A percentile compares a stretch with the other conserved stretches of the same genome.
phyloP scores from a whole-genome alignment of 106 monocot genomes.

The Dendrobium huoshanense region DNA sequence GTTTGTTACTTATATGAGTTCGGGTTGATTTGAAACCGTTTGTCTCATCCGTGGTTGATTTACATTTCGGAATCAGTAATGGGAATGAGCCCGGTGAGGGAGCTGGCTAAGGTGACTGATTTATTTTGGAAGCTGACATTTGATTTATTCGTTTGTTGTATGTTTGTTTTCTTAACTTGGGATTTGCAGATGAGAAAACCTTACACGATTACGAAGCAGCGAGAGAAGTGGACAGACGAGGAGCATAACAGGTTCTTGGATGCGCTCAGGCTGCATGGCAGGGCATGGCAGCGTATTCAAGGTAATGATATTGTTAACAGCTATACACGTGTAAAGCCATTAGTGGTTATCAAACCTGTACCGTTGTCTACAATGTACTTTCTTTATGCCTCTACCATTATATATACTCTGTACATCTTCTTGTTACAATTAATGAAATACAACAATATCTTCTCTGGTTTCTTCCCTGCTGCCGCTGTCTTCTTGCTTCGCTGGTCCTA shows the following conservation, averaged over 20 bases:
- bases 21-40: background rate
- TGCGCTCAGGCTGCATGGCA: conserved; percentile 39
- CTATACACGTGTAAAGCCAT: no score
- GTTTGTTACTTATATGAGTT: background rate
- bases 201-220: conserved; percentile 55
- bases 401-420: no score
- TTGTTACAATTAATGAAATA: fast-evolving
- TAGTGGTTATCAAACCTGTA: no score
- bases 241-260: conserved; percentile 45
- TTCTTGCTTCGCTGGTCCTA: no score
- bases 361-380: no score
- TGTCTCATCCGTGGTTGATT: background rate
- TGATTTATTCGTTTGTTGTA: background rate
- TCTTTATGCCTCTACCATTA: no score
- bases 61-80: conserved; percentile 13
- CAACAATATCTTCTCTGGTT: fast-evolving
- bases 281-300: conserved; percentile 52
- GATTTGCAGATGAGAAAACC: conserved; percentile 38
- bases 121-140: background rate
- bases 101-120: conserved; percentile 42
- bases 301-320: conserved; percentile 9
- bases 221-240: conserved; percentile 53
- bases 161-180: background rate
- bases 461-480: no score
- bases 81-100: conserved; percentile 52